phyloP scores from a whole-genome alignment of 2,329 filamentous ascomycete genomes.

The Pestalotiopsis sp. region DNA sequence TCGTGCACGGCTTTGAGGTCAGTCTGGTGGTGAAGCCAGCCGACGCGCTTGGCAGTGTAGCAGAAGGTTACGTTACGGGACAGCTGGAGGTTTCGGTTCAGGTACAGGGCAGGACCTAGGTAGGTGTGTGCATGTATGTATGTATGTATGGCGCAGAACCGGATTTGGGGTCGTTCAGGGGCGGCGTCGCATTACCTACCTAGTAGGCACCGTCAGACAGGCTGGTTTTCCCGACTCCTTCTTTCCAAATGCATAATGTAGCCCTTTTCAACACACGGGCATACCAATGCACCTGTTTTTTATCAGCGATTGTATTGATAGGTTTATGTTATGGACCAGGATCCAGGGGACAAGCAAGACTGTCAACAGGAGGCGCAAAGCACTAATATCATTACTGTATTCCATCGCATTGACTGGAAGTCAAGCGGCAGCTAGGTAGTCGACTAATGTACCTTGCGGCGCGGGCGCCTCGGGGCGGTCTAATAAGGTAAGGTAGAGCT shows the following conservation, averaged over 20 bases:
- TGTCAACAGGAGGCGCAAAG: neutral
- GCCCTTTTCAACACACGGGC: neutral
- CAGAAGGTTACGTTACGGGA: neutral
- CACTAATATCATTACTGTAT: neutral
- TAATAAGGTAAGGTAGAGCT: too few relatives aligned
- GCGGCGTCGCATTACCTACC: neutral
- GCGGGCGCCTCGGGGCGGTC: too few relatives aligned
- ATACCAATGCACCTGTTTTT: neutral
- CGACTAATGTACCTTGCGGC: too few relatives aligned
- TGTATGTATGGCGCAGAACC: neutral
- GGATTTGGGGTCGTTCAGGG: neutral
- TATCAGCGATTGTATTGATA: neutral
- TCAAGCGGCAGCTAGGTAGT: too few relatives aligned
- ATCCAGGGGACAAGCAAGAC: neutral
- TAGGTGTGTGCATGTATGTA: neutral
- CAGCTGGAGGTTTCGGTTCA: neutral
- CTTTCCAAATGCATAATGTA: neutral
- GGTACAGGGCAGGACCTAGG: neutral
- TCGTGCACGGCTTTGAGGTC: neutral
- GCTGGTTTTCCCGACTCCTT: neutral
- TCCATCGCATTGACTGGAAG: neutral
- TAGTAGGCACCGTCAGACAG: neutral
- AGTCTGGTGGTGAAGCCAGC: neutral
- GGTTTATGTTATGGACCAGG: too few relatives aligned
- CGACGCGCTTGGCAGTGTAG: conserved; percentile 1